Evolutionary conservation across 1,139 yeast genomes (phyloP).

Genomic region (Geotrichum bryndzae): DNA sequence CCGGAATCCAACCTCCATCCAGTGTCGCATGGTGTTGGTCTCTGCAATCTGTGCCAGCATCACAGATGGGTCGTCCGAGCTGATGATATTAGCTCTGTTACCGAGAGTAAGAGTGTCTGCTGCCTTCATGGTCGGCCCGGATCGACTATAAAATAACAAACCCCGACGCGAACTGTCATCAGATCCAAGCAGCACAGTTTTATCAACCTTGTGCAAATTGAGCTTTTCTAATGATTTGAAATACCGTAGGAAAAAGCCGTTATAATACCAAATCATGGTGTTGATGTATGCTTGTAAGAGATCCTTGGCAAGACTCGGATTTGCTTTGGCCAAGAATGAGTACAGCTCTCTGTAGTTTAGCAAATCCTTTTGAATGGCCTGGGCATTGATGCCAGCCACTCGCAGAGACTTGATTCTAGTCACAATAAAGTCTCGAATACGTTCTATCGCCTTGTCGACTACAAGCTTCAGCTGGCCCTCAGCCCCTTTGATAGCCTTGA

Average conservation of each 20-base stretch:
- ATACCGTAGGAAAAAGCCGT: conserved; percentile 71
- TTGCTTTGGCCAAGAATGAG: conserved; percentile 49
- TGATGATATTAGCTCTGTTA: conserved; percentile 49
- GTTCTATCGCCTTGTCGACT: conserved; percentile 55
- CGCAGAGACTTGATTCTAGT: conserved; percentile 59
- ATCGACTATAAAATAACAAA: conserved; percentile 7
- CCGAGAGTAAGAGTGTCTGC: conserved; percentile 52
- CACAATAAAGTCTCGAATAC: conserved; percentile 66
- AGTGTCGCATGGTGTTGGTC: conserved; percentile 55
- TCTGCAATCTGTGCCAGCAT: conserved; percentile 86
- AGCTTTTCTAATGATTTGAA: conserved; percentile 66
- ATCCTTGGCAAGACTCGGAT: conserved; percentile 66
- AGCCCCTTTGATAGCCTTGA: conserved; percentile 30
- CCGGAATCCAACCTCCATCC: conserved; percentile 68
- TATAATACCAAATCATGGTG: conserved; percentile 92
- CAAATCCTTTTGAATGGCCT: conserved; percentile 63
- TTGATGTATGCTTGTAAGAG: conserved; percentile 71
- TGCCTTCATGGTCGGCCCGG: conserved; percentile 22
- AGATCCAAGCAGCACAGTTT: conserved; percentile 47
- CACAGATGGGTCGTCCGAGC: conserved; percentile 53
- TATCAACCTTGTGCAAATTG: conserved; percentile 48
- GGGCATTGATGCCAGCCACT: conserved; percentile 50
- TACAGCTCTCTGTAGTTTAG: conserved; percentile 56
- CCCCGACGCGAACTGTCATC: conserved; percentile 23
- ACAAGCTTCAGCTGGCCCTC: conserved; percentile 41